Evolutionary conservation across 2,329 filamentous ascomycete genomes (phyloP).

Genomic region (Colletotrichum lupini): DNA sequence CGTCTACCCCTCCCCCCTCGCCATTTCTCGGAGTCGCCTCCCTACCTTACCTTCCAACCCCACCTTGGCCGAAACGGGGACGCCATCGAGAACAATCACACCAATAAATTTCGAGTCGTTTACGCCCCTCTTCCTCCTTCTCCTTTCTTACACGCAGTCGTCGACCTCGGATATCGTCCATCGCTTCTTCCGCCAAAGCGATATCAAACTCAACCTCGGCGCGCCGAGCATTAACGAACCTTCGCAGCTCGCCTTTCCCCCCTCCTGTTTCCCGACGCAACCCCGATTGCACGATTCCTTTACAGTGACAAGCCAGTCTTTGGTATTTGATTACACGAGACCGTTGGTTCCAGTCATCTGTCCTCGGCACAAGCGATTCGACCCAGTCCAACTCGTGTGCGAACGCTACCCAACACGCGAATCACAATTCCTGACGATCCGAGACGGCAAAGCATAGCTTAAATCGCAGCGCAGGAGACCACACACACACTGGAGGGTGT

Average conservation of each 20-base stretch:
- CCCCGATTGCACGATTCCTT: conserved; percentile 9
- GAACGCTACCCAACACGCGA: not conserved
- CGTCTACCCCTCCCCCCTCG: conserved; percentile 23
- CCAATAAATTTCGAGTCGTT: conserved; percentile 34
- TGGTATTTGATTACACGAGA: not conserved
- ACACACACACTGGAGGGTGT: not conserved
- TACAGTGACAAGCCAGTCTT: not conserved
- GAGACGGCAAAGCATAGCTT: not conserved
- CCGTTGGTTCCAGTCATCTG: not conserved
- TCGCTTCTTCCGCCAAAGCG: conserved; percentile 9
- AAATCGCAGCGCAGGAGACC: not conserved
- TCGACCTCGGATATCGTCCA: conserved; percentile 17
- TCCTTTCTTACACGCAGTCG: conserved; percentile 27
- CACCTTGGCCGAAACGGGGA: conserved; percentile 36
- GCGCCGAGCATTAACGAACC: not conserved
- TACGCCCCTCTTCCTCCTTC: conserved; percentile 21
- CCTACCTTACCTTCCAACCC: conserved; percentile 31
- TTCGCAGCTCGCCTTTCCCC: not conserved
- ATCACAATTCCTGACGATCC: not conserved
- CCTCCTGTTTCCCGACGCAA: conserved; percentile 4
- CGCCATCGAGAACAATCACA: conserved; percentile 32
- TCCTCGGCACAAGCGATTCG: not conserved
- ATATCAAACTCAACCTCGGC: not conserved
- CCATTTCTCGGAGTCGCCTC: conserved; percentile 30
- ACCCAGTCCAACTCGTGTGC: not conserved